phyloP scores from a whole-genome alignment of 2,329 filamentous ascomycete genomes.

The Epichloe uncinata region DNA sequence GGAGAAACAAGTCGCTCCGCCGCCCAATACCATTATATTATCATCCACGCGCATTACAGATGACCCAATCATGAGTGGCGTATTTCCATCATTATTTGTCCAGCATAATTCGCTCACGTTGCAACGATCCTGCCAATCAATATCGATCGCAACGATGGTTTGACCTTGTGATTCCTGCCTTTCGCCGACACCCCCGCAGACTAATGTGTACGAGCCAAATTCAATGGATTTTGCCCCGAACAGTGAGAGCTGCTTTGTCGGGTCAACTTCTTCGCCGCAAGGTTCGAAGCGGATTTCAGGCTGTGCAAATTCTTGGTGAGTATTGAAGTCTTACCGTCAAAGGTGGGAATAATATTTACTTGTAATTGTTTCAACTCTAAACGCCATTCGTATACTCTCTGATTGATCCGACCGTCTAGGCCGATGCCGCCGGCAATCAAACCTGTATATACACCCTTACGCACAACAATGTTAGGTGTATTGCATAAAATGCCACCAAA shows the following conservation, averaged over 20 bases:
- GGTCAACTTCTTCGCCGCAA: background rate
- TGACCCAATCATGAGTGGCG: conserved; percentile 59
- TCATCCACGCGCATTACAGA: conserved; percentile 36
- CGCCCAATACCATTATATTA: conserved; percentile 53
- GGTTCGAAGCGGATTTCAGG: conserved; percentile 15
- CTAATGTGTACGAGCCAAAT: conserved; percentile 9
- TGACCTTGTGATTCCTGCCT: conserved; percentile 16
- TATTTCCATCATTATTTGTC: conserved; percentile 1
- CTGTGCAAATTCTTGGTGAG: conserved; percentile 7
- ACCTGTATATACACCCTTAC: conserved; percentile 34
- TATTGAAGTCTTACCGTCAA: background rate
- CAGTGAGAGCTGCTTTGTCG: conserved; percentile 11
- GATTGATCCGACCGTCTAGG: conserved; percentile 46
- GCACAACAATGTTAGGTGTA: conserved; percentile 8
- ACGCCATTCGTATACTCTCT: conserved; percentile 52
- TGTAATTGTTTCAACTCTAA: background rate
- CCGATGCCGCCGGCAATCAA: conserved; percentile 61
- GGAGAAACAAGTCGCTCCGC: conserved; percentile 79
- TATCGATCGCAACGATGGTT: conserved; percentile 13
- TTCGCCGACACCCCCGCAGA: conserved; percentile 22
- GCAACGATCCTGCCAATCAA: conserved; percentile 21
- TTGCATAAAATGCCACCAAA: conserved; percentile 32
- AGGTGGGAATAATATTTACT: background rate
- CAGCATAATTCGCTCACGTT: conserved; percentile 5
- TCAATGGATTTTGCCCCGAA: conserved; percentile 20